phyloP scores from a whole-genome alignment of 176 grass and related monocot genomes.

The Elymus sibiricus region DNA sequence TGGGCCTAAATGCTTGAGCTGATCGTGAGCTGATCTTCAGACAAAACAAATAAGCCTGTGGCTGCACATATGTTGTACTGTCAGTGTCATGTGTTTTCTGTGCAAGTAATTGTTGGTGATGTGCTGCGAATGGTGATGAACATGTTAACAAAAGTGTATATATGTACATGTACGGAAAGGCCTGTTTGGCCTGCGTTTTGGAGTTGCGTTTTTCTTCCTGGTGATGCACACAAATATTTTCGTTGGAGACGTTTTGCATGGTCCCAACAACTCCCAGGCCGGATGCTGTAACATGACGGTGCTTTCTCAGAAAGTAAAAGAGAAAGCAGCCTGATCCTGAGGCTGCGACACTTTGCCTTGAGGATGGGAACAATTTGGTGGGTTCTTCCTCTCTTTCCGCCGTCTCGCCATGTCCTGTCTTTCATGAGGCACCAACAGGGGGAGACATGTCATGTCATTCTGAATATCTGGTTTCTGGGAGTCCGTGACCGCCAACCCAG shows the following conservation, averaged over 20 bases:
- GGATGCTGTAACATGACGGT: conserved; percentile 13
- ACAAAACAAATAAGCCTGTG: neutral
- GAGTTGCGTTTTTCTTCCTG: neutral
- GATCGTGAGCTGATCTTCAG: neutral
- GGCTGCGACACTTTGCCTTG: neutral
- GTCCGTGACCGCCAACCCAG: neutral
- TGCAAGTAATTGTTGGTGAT: neutral
- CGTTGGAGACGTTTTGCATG: neutral
- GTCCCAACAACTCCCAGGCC: neutral
- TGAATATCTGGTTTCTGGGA: neutral
- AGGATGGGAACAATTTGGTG: neutral
- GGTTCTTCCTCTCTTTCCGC: neutral
- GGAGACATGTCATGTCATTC: neutral
- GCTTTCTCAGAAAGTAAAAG: conserved; percentile 16
- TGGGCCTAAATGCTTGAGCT: conserved; percentile 41
- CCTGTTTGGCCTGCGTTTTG: neutral
- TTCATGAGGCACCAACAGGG: conserved; percentile 3
- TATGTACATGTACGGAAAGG: neutral
- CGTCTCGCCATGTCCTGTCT: neutral
- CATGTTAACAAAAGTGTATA: neutral
- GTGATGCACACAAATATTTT: neutral
- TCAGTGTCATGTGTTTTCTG: neutral
- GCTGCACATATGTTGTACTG: neutral
- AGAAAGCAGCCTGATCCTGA: neutral
- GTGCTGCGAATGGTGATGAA: neutral